Evolutionary conservation across 2,329 filamentous ascomycete genomes (phyloP).

Genomic region (Monilinia fructicola): DNA sequence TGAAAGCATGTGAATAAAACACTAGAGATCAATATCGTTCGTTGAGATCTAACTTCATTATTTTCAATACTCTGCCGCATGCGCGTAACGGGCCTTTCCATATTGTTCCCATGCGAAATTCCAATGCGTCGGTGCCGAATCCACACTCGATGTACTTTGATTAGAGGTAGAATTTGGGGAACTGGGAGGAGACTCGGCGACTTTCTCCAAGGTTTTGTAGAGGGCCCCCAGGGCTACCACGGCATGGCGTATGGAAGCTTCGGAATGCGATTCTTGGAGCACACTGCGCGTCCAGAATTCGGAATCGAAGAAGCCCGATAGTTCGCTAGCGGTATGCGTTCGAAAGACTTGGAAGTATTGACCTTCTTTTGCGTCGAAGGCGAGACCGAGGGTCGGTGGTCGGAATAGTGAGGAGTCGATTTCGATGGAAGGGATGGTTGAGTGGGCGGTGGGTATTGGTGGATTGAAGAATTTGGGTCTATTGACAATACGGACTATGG

Average conservation of each 20-base stretch:
- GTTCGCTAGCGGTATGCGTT: constrained; percentile 58
- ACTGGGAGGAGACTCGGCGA: constrained; percentile 49
- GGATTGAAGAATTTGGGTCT: constrained; percentile 21
- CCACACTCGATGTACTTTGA: constrained; percentile 31
- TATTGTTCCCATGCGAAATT: constrained; percentile 61
- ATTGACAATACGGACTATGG: not conserved
- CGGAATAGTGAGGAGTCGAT: not conserved
- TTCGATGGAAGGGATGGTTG: constrained; percentile 10
- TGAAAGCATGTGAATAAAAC: constrained; percentile 68
- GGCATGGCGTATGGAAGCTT: constrained; percentile 62
- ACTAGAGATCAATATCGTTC: constrained; percentile 61
- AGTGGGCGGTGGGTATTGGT: constrained; percentile 20
- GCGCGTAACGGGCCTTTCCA: constrained; percentile 53
- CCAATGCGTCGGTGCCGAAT: constrained; percentile 53
- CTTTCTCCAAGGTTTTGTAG: constrained; percentile 64
- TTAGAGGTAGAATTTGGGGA: constrained; percentile 31
- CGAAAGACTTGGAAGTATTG: constrained; percentile 64
- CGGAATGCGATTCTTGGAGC: constrained; percentile 61
- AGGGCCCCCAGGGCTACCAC: constrained; percentile 65
- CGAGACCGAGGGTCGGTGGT: constrained; percentile 25
- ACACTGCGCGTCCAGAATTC: constrained; percentile 65
- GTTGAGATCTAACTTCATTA: constrained; percentile 48
- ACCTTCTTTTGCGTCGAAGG: constrained; percentile 52
- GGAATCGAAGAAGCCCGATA: constrained; percentile 67
- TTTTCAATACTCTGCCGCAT: constrained; percentile 48